Percentiles rank a stretch among this genome's conserved stretches.
phyloP scores from a whole-genome alignment of 106 monocot genomes.

The Cymbidium sinense region DNA sequence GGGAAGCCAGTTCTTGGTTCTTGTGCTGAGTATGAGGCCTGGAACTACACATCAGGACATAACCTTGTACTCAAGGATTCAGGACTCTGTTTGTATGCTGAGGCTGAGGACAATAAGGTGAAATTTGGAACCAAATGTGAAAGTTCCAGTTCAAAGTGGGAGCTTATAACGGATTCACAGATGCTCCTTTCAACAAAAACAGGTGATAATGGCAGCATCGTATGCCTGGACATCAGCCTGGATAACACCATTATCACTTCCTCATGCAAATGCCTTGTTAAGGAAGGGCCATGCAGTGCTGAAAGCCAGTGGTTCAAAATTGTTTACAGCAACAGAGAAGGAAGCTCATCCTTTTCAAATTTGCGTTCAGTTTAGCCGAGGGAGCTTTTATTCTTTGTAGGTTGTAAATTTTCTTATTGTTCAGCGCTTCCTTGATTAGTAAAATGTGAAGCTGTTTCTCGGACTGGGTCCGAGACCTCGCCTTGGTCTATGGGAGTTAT shows the following conservation, averaged over 20 bases:
- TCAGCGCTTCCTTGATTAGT: no score
- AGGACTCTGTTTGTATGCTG: slow-evolving; percentile 34
- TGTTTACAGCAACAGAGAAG: slow-evolving; percentile 30
- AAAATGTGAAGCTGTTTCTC: no score
- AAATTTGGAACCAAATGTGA: slow-evolving; percentile 30
- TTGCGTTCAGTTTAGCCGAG: background rate
- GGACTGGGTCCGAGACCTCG: no score
- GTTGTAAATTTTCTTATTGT: no score
- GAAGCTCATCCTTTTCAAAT: background rate
- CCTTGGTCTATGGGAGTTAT: no score
- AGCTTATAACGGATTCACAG: slow-evolving; percentile 52
- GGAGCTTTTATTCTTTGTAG: background rate
- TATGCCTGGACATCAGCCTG: slow-evolving; percentile 49
- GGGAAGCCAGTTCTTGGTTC: slow-evolving; percentile 14
- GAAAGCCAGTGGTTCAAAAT: slow-evolving; percentile 91
- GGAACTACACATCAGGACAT: slow-evolving; percentile 26
- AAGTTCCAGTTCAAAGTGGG: slow-evolving; percentile 38
- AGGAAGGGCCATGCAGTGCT: slow-evolving; percentile 37
- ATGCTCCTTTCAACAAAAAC: slow-evolving; percentile 55
- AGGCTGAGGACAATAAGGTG: slow-evolving; percentile 24
- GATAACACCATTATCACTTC: slow-evolving; percentile 39
- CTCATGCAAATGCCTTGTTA: slow-evolving; percentile 53
- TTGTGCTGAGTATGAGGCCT: slow-evolving; percentile 29
- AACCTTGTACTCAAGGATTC: slow-evolving; percentile 29
- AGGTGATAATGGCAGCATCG: slow-evolving; percentile 9